Evolutionary conservation across 1,284 basidiomycete genomes (phyloP).

Genomic region (Singerocomus rubriflavus): DNA sequence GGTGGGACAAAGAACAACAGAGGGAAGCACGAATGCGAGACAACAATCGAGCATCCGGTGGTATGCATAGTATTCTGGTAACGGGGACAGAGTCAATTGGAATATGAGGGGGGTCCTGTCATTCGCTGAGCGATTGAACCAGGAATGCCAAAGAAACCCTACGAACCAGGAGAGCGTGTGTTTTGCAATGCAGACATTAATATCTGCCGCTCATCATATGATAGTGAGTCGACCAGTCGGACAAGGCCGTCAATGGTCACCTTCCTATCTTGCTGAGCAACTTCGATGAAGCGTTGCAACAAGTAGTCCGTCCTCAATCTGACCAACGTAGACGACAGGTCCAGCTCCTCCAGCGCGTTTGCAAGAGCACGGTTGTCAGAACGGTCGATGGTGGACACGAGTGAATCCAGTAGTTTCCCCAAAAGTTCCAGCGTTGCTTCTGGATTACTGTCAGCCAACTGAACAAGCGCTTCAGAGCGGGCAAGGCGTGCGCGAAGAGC

Average conservation of each 20-base stretch:
- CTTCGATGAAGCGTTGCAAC: slow-evolving; percentile 55
- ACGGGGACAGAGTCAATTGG: slow-evolving; percentile 20
- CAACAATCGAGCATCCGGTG: slow-evolving; percentile 8
- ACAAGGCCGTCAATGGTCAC: slow-evolving; percentile 65
- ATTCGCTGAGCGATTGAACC: slow-evolving; percentile 4
- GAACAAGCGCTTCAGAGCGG: slow-evolving; percentile 56
- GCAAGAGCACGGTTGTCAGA: slow-evolving; percentile 55
- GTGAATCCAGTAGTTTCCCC: slow-evolving; percentile 51
- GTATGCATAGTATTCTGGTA: slow-evolving; percentile 9
- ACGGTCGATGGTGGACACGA: slow-evolving; percentile 52
- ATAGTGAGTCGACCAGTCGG: slow-evolving; percentile 65
- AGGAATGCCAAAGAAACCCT: neutral
- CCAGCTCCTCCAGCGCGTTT: slow-evolving; percentile 63
- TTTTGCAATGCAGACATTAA: slow-evolving; percentile 62
- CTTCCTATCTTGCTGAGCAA: slow-evolving; percentile 67
- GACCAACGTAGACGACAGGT: slow-evolving; percentile 56
- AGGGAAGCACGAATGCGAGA: neutral
- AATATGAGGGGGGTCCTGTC: slow-evolving; percentile 37
- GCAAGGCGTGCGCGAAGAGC: slow-evolving; percentile 79
- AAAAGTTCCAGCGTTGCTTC: slow-evolving; percentile 60
- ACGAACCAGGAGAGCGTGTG: slow-evolving; percentile 53
- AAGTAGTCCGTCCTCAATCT: slow-evolving; percentile 67
- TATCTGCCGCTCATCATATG: slow-evolving; percentile 66
- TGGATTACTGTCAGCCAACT: slow-evolving; percentile 61
- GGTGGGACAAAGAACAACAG: slow-evolving; percentile 7